A percentile compares a stretch with the other conserved stretches of the same genome.
phyloP scores from a whole-genome alignment of 148 eudicot genomes.

The Rhododendron griersonianum region DNA sequence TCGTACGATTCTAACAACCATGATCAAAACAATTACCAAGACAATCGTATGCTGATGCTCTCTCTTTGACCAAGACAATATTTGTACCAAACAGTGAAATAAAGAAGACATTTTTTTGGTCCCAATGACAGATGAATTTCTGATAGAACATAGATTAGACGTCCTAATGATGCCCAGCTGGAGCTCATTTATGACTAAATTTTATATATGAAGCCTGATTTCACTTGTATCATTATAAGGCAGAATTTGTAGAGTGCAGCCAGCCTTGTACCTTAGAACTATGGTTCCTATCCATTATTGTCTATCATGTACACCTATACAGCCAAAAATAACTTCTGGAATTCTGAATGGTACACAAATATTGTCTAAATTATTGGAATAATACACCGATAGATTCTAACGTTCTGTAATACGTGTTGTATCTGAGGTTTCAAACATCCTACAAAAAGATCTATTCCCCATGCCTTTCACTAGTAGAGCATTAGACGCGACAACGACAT shows the following conservation, averaged over 20 bases:
- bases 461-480: background rate
- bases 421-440: background rate
- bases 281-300: background rate
- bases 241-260: background rate
- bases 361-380: background rate
- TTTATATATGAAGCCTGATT: background rate
- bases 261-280: background rate
- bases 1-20: too few species aligned
- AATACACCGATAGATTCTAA: background rate
- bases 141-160: background rate
- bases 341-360: background rate
- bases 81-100: background rate
- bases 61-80: background rate
- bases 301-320: background rate
- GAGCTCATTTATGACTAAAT: conserved; percentile 4
- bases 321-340: background rate
- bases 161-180: background rate
- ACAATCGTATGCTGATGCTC: background rate
- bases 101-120: background rate
- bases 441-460: background rate
- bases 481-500: background rate
- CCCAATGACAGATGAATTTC: background rate
- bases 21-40: background rate
- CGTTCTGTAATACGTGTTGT: background rate
- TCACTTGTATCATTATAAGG: background rate